Evolutionary conservation across 2,329 filamentous ascomycete genomes (phyloP).

Genomic region (Penicillium griseofulvum): DNA sequence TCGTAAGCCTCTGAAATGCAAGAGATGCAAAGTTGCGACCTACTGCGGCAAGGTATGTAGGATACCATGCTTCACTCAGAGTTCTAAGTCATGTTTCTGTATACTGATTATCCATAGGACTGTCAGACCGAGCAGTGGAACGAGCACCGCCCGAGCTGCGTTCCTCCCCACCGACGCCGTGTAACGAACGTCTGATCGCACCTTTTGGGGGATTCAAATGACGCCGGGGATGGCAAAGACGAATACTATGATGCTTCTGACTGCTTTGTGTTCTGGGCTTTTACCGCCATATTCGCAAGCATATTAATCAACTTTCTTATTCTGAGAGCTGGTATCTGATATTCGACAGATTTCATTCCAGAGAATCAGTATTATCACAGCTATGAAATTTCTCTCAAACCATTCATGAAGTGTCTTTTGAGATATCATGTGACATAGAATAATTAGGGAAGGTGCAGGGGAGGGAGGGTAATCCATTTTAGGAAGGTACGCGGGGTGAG

Average conservation of each 20-base stretch:
- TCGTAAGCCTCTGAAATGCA: background rate
- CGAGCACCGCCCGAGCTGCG: background rate
- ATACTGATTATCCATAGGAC: background rate
- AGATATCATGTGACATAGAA: background rate
- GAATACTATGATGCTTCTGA: no score
- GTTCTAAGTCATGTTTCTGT: no score
- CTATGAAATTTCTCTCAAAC: no score
- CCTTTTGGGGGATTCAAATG: background rate
- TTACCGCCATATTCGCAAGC: no score
- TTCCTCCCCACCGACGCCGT: background rate
- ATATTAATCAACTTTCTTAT: background rate
- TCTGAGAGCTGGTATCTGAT: background rate
- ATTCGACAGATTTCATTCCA: no score
- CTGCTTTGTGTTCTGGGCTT: no score
- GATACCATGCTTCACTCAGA: background rate
- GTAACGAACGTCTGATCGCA: background rate
- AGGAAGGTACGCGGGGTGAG: background rate
- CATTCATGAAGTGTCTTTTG: no score
- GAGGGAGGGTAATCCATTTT: background rate
- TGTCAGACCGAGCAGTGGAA: background rate
- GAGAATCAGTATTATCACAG: no score
- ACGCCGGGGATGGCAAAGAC: no score
- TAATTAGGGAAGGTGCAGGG: background rate
- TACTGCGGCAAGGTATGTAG: background rate
- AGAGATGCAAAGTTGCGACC: background rate